Evolutionary conservation across 2,329 filamentous ascomycete species (phyloP).

Genomic region (Fusarium sublunatum): DNA sequence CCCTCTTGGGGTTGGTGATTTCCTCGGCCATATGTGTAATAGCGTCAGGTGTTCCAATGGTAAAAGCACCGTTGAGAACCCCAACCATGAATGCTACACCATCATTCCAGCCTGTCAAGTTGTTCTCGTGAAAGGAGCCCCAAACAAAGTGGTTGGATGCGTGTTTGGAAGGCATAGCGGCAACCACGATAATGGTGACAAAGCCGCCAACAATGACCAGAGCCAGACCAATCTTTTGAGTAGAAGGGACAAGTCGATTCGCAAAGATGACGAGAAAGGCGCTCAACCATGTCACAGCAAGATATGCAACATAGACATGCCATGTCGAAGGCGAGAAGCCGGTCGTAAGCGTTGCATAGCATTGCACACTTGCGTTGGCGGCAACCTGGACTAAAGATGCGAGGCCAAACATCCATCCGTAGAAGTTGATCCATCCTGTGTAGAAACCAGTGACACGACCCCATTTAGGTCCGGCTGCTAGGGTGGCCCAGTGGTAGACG

Average conservation of each 20-base stretch:
- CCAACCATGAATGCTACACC: constrained; percentile 45
- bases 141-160: constrained; percentile 41
- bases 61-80: constrained; percentile 42
- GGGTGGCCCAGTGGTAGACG: constrained; percentile 44
- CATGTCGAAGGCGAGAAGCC: constrained; percentile 30
- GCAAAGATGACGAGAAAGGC: constrained; percentile 35
- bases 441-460: constrained; percentile 42
- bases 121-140: constrained; percentile 42
- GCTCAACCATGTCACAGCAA: constrained; percentile 40
- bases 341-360: constrained; percentile 38
- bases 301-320: constrained; percentile 43
- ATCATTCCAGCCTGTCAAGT: constrained; percentile 42
- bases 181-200: constrained; percentile 40
- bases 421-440: constrained; percentile 46
- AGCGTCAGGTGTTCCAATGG: constrained; percentile 41
- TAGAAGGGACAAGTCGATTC: constrained; percentile 42
- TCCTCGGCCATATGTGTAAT: constrained; percentile 46
- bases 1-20: constrained; percentile 30
- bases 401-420: constrained; percentile 46
- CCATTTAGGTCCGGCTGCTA: constrained; percentile 42
- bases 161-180: constrained; percentile 37
- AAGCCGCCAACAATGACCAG: constrained; percentile 40
- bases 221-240: constrained; percentile 40
- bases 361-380: constrained; percentile 41
- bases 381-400: constrained; percentile 43